Percentiles rank a stretch among this genome's conserved stretches.
phyloP scores from a whole-genome alignment of 2,329 filamentous ascomycete genomes.

The Talaromyces sp. region DNA sequence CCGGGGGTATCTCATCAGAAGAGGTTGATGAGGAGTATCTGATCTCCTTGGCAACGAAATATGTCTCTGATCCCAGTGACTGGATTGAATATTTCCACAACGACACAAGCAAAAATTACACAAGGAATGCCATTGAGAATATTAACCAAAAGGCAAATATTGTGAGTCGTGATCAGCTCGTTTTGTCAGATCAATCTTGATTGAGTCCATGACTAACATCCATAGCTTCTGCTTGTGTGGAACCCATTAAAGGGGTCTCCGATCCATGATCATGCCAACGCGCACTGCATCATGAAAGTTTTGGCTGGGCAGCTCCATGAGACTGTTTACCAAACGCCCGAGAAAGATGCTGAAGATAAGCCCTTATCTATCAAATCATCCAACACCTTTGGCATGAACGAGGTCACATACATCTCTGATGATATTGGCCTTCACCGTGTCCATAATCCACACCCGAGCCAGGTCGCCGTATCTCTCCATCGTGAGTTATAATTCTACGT shows the following conservation, averaged over 20 bases:
- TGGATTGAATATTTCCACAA: constrained; percentile 34
- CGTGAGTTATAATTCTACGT: constrained; percentile 19
- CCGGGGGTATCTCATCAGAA: constrained; percentile 28
- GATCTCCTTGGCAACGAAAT: constrained; percentile 31
- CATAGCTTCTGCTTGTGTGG: constrained; percentile 36
- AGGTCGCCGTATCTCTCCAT: constrained; percentile 37
- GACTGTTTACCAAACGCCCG: constrained; percentile 30
- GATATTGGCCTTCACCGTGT: constrained; percentile 37
- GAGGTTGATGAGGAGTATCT: constrained; percentile 30
- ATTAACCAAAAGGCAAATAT: constrained; percentile 39
- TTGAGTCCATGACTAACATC: neutral
- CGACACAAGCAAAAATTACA: constrained; percentile 37
- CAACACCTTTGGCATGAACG: constrained; percentile 27
- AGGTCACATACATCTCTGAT: constrained; percentile 38
- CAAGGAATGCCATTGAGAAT: constrained; percentile 36
- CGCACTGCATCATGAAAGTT: constrained; percentile 43
- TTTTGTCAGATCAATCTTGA: neutral
- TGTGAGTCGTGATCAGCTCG: constrained; percentile 15
- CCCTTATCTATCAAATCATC: constrained; percentile 31
- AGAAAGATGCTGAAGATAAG: constrained; percentile 8
- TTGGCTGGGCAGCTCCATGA: constrained; percentile 34
- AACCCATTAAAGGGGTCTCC: constrained; percentile 40
- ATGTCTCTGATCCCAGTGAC: constrained; percentile 30
- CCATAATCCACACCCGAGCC: constrained; percentile 28
- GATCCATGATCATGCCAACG: constrained; percentile 40